A percentile compares a stretch with the other conserved stretches of the same genome.
Evolutionary conservation across 495 filamentous ascomycete species (phyloP).

Genomic region (Pyrenula massariospora): DNA sequence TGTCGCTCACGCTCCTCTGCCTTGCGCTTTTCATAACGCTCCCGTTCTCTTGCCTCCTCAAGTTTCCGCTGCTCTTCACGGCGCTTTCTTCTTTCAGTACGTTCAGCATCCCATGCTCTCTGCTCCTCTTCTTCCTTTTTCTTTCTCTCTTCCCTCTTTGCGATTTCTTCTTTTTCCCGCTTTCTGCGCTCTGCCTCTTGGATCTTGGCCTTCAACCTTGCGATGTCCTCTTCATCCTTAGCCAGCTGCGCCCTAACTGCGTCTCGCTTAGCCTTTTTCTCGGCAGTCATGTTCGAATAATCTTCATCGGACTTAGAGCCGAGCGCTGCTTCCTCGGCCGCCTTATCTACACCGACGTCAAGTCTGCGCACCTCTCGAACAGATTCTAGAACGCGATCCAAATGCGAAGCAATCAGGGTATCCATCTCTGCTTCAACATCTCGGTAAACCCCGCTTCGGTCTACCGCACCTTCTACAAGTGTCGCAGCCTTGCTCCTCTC

Average conservation of each 20-base stretch:
- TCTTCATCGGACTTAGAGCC: constrained; percentile 76
- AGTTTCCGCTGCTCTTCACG: constrained; percentile 35
- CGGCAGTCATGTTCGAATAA: constrained; percentile 61
- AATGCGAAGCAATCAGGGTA: constrained; percentile 50
- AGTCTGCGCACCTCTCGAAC: constrained; percentile 56
- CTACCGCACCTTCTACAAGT: constrained; percentile 76
- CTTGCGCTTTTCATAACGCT: constrained; percentile 36
- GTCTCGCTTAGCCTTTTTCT: constrained; percentile 51
- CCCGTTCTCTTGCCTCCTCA: constrained; percentile 41
- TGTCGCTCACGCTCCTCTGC: constrained; percentile 30
- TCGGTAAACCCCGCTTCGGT: constrained; percentile 72
- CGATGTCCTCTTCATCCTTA: constrained; percentile 58
- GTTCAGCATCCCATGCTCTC: constrained; percentile 33
- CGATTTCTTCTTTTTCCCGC: constrained; percentile 41
- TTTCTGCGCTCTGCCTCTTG: constrained; percentile 54
- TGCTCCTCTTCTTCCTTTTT: constrained; percentile 45
- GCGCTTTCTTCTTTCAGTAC: constrained; percentile 42
- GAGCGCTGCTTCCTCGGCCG: constrained; percentile 51
- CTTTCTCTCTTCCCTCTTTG: constrained; percentile 23
- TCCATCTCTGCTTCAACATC: constrained; percentile 57
- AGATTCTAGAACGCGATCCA: constrained; percentile 50
- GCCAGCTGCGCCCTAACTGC: constrained; percentile 52
- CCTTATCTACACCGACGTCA: constrained; percentile 65
- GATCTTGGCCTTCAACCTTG: constrained; percentile 32
- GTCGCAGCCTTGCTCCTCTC: constrained; percentile 71